A percentile compares a stretch with the other conserved stretches of the same genome.
These are phyloP conservation scores for Rhizophora mangle DNA, from an alignment of 345 rosid species.

Conservation along the genomic window DNA sequence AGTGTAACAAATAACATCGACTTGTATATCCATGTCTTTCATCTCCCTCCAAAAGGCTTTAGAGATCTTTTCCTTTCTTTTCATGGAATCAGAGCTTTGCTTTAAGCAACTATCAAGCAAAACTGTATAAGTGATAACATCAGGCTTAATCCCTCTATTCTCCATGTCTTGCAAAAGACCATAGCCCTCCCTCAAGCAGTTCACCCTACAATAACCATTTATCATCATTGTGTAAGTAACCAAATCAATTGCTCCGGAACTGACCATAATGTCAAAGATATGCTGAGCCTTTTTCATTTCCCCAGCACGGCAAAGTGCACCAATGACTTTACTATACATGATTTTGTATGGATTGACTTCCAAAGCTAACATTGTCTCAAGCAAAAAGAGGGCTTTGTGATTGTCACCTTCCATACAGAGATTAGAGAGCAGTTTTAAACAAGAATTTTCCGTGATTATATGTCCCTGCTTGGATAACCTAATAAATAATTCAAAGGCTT, in stretches of 20 bases:
- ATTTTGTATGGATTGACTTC: slow-evolving; percentile 37
- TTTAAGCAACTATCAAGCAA: slow-evolving; percentile 47
- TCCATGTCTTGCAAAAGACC: slow-evolving; percentile 54
- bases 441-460: slow-evolving; percentile 36
- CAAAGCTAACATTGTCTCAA: slow-evolving; percentile 41
- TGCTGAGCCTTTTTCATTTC: slow-evolving; percentile 37
- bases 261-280: slow-evolving; percentile 35
- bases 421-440: slow-evolving; percentile 43
- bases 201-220: slow-evolving; percentile 48
- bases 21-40: slow-evolving; percentile 32
- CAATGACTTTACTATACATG: slow-evolving; percentile 51
- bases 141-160: slow-evolving; percentile 55
- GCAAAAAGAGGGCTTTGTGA: slow-evolving; percentile 35
- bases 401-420: slow-evolving; percentile 44
- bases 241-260: slow-evolving; percentile 39
- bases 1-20: slow-evolving; percentile 54
- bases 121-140: slow-evolving; percentile 57
- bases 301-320: slow-evolving; percentile 39
- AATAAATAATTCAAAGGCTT: slow-evolving; percentile 46
- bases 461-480: slow-evolving; percentile 28
- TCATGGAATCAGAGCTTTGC: slow-evolving; percentile 12
- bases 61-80: slow-evolving; percentile 15
- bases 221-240: slow-evolving; percentile 64
- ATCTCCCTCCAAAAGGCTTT: slow-evolving; percentile 39
- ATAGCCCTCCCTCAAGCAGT: slow-evolving; percentile 39